Evolutionary conservation across 805 yeast species (phyloP).

Genomic region (Yarrowia sp.): DNA sequence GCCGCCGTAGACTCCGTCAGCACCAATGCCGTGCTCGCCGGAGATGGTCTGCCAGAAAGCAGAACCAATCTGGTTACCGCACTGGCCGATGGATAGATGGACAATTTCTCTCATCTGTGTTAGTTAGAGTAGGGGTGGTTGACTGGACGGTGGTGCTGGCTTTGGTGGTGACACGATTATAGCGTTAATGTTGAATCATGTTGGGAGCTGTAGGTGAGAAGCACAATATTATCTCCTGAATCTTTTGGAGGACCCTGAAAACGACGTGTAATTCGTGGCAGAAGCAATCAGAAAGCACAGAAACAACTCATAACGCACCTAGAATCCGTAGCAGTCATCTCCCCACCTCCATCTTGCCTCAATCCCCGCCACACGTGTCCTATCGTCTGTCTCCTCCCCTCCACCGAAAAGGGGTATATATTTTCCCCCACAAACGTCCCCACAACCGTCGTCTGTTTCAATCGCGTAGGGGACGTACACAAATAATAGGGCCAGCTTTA

Average conservation of each 20-base stretch:
- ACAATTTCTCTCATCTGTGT: slow-evolving; percentile 47
- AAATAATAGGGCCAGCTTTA: too few species aligned
- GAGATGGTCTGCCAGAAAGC: slow-evolving; percentile 55
- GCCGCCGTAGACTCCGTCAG: slow-evolving; percentile 47
- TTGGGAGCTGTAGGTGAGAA: slow-evolving; percentile 3
- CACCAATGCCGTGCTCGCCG: slow-evolving; percentile 54
- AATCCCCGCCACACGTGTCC: too few species aligned
- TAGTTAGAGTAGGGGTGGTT: neutral
- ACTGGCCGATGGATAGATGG: slow-evolving; percentile 96
- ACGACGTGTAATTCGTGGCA: slow-evolving; percentile 2
- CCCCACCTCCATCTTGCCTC: too few species aligned
- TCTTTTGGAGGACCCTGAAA: neutral
- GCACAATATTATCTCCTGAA: slow-evolving; percentile 25
- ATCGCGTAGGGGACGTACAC: too few species aligned
- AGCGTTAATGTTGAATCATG: neutral
- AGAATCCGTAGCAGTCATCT: too few species aligned
- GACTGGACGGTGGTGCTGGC: neutral
- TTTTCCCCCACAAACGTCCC: too few species aligned
- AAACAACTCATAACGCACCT: too few species aligned
- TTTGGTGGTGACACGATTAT: neutral
- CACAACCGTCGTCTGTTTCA: too few species aligned
- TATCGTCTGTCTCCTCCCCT: too few species aligned
- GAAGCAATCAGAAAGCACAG: too few species aligned
- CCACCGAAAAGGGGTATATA: too few species aligned
- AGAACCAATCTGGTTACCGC: slow-evolving; percentile 91